Evolutionary conservation across 495 filamentous ascomycete genomes (phyloP).

Genomic region (Lindgomyces ingoldianus): DNA sequence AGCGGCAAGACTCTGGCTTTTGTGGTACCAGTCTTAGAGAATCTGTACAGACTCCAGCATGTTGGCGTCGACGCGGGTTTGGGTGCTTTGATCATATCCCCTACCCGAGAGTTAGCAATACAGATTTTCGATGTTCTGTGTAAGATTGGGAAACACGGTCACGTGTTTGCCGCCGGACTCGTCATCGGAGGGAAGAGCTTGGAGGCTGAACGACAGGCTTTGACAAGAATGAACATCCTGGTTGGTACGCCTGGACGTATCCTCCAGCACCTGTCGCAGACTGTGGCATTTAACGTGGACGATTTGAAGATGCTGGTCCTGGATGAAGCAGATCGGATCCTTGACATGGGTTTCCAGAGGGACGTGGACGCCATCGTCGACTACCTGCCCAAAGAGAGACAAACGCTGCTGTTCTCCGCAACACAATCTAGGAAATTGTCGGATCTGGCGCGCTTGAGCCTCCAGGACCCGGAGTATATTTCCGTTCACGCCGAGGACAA

Average conservation of each 20-base stretch:
- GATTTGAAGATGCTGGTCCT: slow-evolving; percentile 91
- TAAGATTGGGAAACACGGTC: slow-evolving; percentile 79
- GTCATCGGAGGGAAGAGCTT: slow-evolving; percentile 94
- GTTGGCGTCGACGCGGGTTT: slow-evolving; percentile 82
- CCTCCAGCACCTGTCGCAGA: slow-evolving; percentile 95
- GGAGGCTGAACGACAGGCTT: slow-evolving; percentile 80
- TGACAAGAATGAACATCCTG: slow-evolving; percentile 95
- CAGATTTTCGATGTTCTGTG: slow-evolving; percentile 96
- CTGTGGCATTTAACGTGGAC: slow-evolving; percentile 82
- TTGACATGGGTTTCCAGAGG: slow-evolving; percentile 96
- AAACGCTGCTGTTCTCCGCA: slow-evolving; percentile 93
- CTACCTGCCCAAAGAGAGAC: slow-evolving; percentile 81
- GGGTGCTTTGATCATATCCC: slow-evolving; percentile 88
- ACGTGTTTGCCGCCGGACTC: slow-evolving; percentile 88
- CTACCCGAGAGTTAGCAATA: slow-evolving; percentile 90
- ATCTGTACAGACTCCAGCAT: slow-evolving; percentile 89
- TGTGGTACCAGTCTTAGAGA: slow-evolving; percentile 87
- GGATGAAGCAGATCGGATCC: slow-evolving; percentile 93
- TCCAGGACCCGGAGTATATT: slow-evolving; percentile 91
- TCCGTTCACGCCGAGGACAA: slow-evolving; percentile 83
- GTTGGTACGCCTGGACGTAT: slow-evolving; percentile 95
- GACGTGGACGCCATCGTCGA: slow-evolving; percentile 92
- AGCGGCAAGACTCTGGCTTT: slow-evolving; percentile 97
- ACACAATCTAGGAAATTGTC: slow-evolving; percentile 94
- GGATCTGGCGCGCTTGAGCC: slow-evolving; percentile 82